Evolutionary conservation across 768 basidiomycete species (phyloP), one percentile per base, ranked within the genome.

Genomic region (Amanita pseudoporphyria): DNA sequence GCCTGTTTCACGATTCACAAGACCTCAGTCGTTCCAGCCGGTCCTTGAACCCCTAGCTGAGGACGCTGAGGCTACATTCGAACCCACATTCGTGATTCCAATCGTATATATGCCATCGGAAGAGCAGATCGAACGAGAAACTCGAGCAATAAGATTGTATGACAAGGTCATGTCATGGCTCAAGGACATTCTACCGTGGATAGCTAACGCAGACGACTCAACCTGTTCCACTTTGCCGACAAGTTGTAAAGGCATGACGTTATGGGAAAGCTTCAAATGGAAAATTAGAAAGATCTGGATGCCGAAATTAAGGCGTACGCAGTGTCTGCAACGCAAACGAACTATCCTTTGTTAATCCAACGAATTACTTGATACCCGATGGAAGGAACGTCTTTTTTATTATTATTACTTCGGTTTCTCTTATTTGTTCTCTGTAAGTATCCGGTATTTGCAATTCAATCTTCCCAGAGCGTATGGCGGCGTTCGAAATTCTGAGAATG

Each of bases 241-340:
- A 14, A 28, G 5, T 31, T 21, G 12, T 24, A 28, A 33, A 3
- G 28, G 18, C 40, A 37, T 49, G 47, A 16, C 39, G n/a, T 21
- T 49, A 7, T 49, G 47, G 47, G 30, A 40, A 14, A 19, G 16
- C 24, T 19, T 49, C 26, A 40, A 41, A 18, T 49, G 47, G 47
- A 49, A 28, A 16, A 18, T 49, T 13, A 39, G 24, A 30, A 49
- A 49, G 32, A 28, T 49, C 16, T 49, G 38, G 47, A 4, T 49
- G 16, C 47, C 47, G 14, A 22, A 49, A 33, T 28, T 49, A 26
- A 49, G 32, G 31, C 47, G 19, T 10, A 21, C 12, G 22, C 37
- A 19, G 16, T 5, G 37, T 9, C 33, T 36, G 22, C 35, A 47
- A 28, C 46, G 46, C 28, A 39, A 31, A 18, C 38, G 19, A 49